These are phyloP conservation scores for Thamnidium elegans DNA, from an alignment of 192 early-diverging fungal genomes.

Conservation along the genomic window DNA sequence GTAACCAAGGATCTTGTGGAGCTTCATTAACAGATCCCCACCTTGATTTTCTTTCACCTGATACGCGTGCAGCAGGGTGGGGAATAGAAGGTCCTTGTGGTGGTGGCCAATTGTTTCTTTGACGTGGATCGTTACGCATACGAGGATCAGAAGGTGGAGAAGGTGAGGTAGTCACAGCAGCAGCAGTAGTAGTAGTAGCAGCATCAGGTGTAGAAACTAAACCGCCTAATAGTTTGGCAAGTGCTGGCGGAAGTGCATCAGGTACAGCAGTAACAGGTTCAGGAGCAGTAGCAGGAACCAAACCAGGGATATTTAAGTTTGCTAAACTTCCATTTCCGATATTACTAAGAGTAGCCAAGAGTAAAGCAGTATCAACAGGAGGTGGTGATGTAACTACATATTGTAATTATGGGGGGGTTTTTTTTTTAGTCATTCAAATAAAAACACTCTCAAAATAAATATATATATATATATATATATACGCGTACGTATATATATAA, in stretches of 20 bases:
- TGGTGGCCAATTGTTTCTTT: slow-evolving; percentile 10
- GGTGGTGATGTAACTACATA: not conserved
- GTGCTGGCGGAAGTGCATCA: slow-evolving; percentile 10
- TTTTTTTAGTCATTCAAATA: not conserved
- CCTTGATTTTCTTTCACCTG: slow-evolving; percentile 2
- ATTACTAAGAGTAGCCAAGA: slow-evolving; percentile 13
- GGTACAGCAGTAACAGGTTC: not conserved
- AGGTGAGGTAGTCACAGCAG: not conserved
- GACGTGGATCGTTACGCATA: slow-evolving; percentile 6
- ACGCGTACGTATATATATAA: no score
- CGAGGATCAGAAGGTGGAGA: slow-evolving; percentile 13
- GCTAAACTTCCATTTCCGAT: slow-evolving; percentile 19
- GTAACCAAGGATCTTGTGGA: slow-evolving; percentile 5
- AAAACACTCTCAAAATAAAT: not conserved
- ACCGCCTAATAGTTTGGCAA: slow-evolving; percentile 16
- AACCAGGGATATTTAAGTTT: slow-evolving; percentile 7
- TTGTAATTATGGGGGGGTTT: not conserved
- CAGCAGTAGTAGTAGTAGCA: not conserved
- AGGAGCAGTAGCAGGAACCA: not conserved
- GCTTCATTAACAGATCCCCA: slow-evolving; percentile 2
- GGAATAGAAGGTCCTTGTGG: slow-evolving; percentile 13
- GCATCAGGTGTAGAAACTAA: not conserved
- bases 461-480: not conserved
- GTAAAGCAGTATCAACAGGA: slow-evolving; percentile 16
- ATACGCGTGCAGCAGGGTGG: no score